Base-by-base conservation (phyloP, 2,329 filamentous ascomycete species). In the Ophioceras dolichostomum region DNA sequence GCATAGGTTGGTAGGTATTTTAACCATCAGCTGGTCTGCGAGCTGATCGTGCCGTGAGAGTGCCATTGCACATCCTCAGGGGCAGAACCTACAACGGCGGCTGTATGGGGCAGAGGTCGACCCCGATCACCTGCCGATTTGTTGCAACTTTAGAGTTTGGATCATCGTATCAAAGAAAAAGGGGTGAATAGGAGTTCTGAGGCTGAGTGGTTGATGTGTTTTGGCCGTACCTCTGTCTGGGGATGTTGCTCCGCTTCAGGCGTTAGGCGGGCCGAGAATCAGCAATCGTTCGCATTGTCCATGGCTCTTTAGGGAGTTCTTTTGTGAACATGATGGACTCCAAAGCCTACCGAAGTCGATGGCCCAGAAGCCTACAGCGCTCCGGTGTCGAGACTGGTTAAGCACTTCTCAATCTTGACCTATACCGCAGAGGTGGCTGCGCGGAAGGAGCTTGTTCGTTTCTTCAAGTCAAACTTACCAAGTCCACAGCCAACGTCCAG, bases 401-500 rank as follows among this genome's bases (percentile, higher is more conserved):
- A n/a, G n/a, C n/a, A n/a, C n/a, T n/a, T n/a, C n/a, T n/a, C n/a
- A n/a, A n/a, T n/a, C n/a, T n/a, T n/a, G n/a, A n/a, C n/a, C n/a
- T n/a, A n/a, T n/a, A n/a, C n/a, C n/a, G n/a, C n/a, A n/a, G n/a
- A n/a, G n/a, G n/a, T n/a, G n/a, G n/a, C n/a, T n/a, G n/a, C n/a
- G n/a, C n/a, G n/a, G n/a, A n/a, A n/a, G n/a, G n/a, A n/a, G n/a
- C n/a, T n/a, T n/a, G n/a, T n/a, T n/a, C n/a, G n/a, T n/a, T n/a
- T n/a, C n/a, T n/a, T n/a, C n/a, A n/a, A n/a, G n/a, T n/a, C n/a
- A n/a, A 31, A 7, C 32, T 38, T 60, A 40, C 65, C 65, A 8
- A 65, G 66, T 9, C 67, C 67, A 4, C 67, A 70, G 2, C 67
- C 68, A 14, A 70, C 53, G 44, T 70, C 68, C n/a, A 70, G 51